Conservation (phyloP, 2,329 filamentous ascomycete species). For the Sporothrix schenckii region DNA sequence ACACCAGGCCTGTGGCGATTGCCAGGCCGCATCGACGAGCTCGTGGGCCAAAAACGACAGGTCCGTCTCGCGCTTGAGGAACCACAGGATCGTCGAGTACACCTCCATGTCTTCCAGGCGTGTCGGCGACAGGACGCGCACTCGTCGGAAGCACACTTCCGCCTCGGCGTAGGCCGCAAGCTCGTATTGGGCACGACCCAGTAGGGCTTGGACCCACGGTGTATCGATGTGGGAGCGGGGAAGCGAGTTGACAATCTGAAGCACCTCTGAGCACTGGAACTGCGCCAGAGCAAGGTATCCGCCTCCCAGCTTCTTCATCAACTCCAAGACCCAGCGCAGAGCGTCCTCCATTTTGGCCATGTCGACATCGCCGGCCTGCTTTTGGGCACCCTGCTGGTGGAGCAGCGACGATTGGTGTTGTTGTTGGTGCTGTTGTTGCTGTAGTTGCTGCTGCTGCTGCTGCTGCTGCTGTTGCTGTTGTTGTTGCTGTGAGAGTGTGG, state of each 20-base stretch:
- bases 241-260: slow-evolving; percentile 72
- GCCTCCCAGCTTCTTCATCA: slow-evolving; percentile 78
- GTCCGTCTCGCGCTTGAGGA: slow-evolving; percentile 88
- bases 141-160: slow-evolving; percentile 79
- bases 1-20: slow-evolving; percentile 95
- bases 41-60: slow-evolving; percentile 91
- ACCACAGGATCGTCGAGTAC: slow-evolving; percentile 99
- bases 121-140: slow-evolving; percentile 78
- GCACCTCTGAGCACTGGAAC: slow-evolving; percentile 76
- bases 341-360: slow-evolving; percentile 71
- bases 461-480: slow-evolving; percentile 21
- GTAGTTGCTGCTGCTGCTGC: slow-evolving; percentile 23
- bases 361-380: slow-evolving; percentile 54
- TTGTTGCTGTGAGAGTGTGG: slow-evolving; percentile 30
- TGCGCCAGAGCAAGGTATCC: slow-evolving; percentile 78
- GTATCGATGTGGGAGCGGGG: slow-evolving; percentile 80
- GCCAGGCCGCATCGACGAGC: slow-evolving; percentile 80
- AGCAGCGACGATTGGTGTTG: background rate
- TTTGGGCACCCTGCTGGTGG: slow-evolving; percentile 41
- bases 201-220: slow-evolving; percentile 88
- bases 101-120: slow-evolving; percentile 95
- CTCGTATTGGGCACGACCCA: slow-evolving; percentile 90
- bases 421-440: slow-evolving; percentile 16
- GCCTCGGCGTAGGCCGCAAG: slow-evolving; percentile 83
- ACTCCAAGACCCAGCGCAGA: slow-evolving; percentile 73